Percentiles rank a stretch among this genome's conserved stretches.
Conservation (phyloP, 768 basidiomycete genomes). For the Suillus americanus region DNA sequence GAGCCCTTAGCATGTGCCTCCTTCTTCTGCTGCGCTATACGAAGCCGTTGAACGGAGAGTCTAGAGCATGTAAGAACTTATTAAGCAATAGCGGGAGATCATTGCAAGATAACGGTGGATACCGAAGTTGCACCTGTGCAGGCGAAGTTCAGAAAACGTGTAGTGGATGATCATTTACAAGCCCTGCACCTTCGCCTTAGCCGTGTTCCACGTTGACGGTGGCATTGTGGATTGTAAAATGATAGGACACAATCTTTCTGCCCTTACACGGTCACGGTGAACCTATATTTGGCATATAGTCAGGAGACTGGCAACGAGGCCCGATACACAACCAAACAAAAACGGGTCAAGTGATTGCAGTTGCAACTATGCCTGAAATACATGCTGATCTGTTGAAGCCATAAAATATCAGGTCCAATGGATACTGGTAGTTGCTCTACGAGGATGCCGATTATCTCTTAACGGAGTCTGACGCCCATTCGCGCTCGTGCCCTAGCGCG, state of each 20-base stretch:
- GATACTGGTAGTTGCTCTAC: neutral
- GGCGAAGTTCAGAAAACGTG: constrained; percentile 9
- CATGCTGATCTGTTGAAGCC: neutral
- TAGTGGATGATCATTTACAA: neutral
- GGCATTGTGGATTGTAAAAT: constrained; percentile 20
- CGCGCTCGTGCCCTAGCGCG: neutral
- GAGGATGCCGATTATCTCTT: neutral
- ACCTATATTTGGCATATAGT: neutral
- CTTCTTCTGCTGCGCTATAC: constrained; percentile 91
- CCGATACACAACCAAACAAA: constrained; percentile 1
- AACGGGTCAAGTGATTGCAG: neutral
- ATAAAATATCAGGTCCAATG: neutral
- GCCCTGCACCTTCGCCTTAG: constrained; percentile 55
- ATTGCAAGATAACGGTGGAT: constrained; percentile 11
- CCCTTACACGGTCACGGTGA: neutral
- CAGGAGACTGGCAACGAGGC: neutral
- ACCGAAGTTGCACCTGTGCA: constrained; percentile 50
- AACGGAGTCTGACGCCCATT: neutral
- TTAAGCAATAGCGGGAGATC: constrained; percentile 1
- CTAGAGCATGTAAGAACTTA: constrained; percentile 36
- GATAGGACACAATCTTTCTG: neutral
- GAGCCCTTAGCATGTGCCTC: constrained; percentile 75
- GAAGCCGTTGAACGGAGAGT: constrained; percentile 80
- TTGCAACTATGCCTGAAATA: neutral
- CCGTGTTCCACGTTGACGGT: constrained; percentile 50